phyloP scores from a whole-genome alignment of 2,329 filamentous ascomycete genomes.

The Colletotrichum destructivum region DNA sequence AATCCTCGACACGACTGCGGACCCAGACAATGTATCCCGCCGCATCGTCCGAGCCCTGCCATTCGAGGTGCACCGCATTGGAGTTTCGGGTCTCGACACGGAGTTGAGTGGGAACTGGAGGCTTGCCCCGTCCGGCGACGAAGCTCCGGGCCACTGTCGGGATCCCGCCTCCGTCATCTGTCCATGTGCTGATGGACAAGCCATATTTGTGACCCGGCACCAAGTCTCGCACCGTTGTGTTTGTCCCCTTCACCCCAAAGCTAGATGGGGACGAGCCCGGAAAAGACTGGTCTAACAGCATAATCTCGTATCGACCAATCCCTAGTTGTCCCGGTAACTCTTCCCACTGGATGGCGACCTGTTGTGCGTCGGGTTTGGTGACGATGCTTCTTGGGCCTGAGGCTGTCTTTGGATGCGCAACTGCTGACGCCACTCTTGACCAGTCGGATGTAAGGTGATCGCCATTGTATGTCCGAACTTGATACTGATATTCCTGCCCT shows the following conservation, averaged over 20 bases:
- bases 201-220: slow-evolving; percentile 1
- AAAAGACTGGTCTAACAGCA: neutral
- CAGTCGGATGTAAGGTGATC: slow-evolving; percentile 32
- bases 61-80: slow-evolving; percentile 12
- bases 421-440: slow-evolving; percentile 12
- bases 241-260: slow-evolving; percentile 5
- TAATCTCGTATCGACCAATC: slow-evolving; percentile 7
- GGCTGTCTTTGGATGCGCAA: neutral
- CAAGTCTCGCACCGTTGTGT: slow-evolving; percentile 1
- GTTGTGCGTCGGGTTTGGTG: slow-evolving; percentile 30
- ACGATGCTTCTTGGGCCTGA: neutral
- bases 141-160: slow-evolving; percentile 14
- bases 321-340: neutral
- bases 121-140: slow-evolving; percentile 16
- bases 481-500: slow-evolving; percentile 33
- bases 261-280: neutral
- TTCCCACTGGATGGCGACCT: neutral
- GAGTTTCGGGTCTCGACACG: neutral
- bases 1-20: slow-evolving; percentile 6
- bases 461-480: slow-evolving; percentile 36
- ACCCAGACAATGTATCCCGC: slow-evolving; percentile 29
- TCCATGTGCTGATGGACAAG: slow-evolving; percentile 22
- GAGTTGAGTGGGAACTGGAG: neutral
- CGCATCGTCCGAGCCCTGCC: neutral
- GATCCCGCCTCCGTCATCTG: slow-evolving; percentile 9